A percentile compares a stretch with the other conserved stretches of the same genome.
These are phyloP conservation scores for Penicillium pulvis DNA, from an alignment of 495 filamentous ascomycete genomes.

Conservation along the genomic window DNA sequence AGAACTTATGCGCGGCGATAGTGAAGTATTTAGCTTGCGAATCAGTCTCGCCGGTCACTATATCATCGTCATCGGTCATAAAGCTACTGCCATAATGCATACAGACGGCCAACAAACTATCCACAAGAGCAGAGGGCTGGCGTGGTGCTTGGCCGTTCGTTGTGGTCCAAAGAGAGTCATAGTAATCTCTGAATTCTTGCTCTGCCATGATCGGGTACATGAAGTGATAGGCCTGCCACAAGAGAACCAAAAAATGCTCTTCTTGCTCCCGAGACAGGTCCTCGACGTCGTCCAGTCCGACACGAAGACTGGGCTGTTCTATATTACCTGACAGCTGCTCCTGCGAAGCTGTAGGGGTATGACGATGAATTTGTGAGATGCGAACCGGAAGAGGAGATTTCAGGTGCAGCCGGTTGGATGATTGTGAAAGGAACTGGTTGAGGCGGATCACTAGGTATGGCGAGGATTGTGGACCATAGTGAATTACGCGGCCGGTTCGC, in stretches of 20 bases:
- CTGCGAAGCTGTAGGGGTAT: too few species aligned
- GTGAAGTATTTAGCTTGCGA: too few species aligned
- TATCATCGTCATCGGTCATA: not conserved
- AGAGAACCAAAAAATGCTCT: slow-evolving; percentile 49
- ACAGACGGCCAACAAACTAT: slow-evolving; percentile 55
- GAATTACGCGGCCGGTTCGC: too few species aligned
- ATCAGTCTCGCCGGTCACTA: not conserved
- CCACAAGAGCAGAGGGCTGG: slow-evolving; percentile 52
- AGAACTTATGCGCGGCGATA: too few species aligned
- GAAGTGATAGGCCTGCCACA: slow-evolving; percentile 52
- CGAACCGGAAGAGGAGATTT: too few species aligned
- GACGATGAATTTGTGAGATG: too few species aligned
- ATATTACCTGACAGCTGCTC: too few species aligned
- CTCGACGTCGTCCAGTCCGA: not conserved
- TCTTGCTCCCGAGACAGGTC: slow-evolving; percentile 33
- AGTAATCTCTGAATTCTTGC: slow-evolving; percentile 7
- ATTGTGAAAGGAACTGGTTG: too few species aligned
- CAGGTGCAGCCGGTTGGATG: too few species aligned
- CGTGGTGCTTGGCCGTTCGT: slow-evolving; percentile 29
- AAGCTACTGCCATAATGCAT: slow-evolving; percentile 47
- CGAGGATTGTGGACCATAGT: too few species aligned
- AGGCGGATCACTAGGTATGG: too few species aligned
- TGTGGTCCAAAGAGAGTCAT: slow-evolving; percentile 40
- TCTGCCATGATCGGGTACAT: slow-evolving; percentile 13
- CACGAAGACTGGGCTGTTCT: too few species aligned